Conservation (phyloP, 164 flowering plant genomes). For the Sextonia rubra region DNA sequence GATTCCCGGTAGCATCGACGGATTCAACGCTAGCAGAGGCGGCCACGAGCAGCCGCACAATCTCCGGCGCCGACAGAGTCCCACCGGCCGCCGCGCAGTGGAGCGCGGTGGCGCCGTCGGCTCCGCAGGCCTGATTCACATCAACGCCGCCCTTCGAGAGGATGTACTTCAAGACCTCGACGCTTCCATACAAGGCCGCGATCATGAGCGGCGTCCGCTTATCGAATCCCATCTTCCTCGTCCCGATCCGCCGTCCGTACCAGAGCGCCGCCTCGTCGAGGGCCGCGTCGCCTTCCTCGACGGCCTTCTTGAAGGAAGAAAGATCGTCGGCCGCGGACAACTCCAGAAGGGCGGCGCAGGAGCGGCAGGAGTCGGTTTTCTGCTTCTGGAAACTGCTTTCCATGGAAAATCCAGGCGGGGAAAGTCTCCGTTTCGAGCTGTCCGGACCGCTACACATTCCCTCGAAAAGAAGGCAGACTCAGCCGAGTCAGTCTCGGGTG, state of each 20-base stretch:
- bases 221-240: conserved; percentile 72
- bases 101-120: conserved; percentile 76
- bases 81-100: conserved; percentile 95
- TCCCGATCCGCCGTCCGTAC: conserved; percentile 68
- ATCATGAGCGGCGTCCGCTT: conserved; percentile 82
- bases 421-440: neutral
- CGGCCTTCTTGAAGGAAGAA: conserved; percentile 35
- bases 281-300: conserved; percentile 45
- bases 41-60: conserved; percentile 52
- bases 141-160: conserved; percentile 39
- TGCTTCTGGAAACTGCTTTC: neutral
- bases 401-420: neutral
- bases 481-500: neutral
- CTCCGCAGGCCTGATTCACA: conserved; percentile 60
- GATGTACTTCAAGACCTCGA: conserved; percentile 49
- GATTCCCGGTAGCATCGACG: conserved; percentile 52
- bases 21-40: conserved; percentile 49
- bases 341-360: conserved; percentile 59
- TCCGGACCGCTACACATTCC: neutral
- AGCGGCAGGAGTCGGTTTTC: neutral
- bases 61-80: conserved; percentile 36
- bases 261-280: conserved; percentile 57
- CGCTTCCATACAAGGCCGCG: conserved; percentile 73
- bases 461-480: neutral
- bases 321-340: conserved; percentile 68